Evolutionary conservation across 345 rosid species (phyloP).

Genomic region (Citrus inodora): DNA sequence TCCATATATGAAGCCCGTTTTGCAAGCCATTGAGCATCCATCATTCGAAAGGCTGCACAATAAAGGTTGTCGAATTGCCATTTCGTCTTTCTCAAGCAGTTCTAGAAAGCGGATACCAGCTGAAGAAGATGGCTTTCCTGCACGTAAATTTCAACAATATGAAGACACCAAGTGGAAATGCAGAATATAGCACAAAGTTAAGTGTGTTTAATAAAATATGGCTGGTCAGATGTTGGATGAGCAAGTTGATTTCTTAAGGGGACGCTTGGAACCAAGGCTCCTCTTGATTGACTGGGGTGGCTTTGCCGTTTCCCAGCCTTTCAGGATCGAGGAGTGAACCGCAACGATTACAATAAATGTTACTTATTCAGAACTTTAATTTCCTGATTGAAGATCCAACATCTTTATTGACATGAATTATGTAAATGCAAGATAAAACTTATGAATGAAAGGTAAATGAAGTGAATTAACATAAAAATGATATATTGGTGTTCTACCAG

Average conservation of each 20-base stretch:
- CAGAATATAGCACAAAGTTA: not conserved
- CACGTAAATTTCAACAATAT: not conserved
- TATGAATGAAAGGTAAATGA: no score
- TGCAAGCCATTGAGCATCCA: conserved; percentile 98
- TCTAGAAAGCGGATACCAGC: conserved; percentile 63
- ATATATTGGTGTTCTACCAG: no score
- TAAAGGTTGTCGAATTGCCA: conserved; percentile 81
- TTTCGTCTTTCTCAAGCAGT: conserved; percentile 65
- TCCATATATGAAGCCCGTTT: conserved; percentile 90
- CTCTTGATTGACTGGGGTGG: no score
- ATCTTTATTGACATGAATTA: no score
- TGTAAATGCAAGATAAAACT: no score
- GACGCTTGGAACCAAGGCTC: not conserved
- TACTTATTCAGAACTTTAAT: no score
- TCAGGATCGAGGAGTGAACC: no score
- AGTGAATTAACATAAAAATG: no score
- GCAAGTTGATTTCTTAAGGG: not conserved
- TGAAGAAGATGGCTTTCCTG: conserved; percentile 73
- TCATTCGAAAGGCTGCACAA: conserved; percentile 78
- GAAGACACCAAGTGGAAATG: not conserved
- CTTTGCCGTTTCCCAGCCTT: not conserved
- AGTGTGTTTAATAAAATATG: not conserved
- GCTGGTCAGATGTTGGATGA: not conserved
- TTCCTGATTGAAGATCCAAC: no score
- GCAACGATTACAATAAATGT: not conserved